A percentile compares a stretch with the other conserved stretches of the same genome.
phyloP scores from a whole-genome alignment of 805 yeast genomes.

The Isabelozyma pseudorhagii region DNA sequence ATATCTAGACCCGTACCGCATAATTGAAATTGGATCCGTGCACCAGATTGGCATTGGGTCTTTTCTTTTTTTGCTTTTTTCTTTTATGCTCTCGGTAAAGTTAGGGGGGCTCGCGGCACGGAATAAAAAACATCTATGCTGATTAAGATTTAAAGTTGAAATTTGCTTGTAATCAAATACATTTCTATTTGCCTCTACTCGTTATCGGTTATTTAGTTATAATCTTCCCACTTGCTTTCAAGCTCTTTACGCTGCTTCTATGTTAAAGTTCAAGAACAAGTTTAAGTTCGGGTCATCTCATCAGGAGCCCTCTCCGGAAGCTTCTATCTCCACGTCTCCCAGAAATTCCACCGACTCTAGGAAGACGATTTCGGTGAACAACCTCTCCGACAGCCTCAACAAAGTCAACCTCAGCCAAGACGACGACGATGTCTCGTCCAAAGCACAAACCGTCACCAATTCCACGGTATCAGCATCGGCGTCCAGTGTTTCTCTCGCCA shows the following conservation, averaged over 20 bases:
- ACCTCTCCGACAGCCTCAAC: conserved; percentile 19
- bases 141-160: too few species aligned
- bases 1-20: too few species aligned
- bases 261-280: conserved; percentile 31
- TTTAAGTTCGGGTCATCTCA: conserved; percentile 15
- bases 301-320: conserved; percentile 8
- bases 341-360: conserved; percentile 23
- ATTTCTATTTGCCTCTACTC: too few species aligned
- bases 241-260: conserved; percentile 1
- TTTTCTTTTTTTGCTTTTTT: too few species aligned
- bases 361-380: conserved; percentile 17
- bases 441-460: background rate
- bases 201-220: background rate
- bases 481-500: background rate
- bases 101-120: too few species aligned
- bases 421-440: background rate
- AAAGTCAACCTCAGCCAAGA: conserved; percentile 11
- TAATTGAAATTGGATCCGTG: too few species aligned
- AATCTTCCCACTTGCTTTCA: background rate
- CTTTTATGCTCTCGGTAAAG: too few species aligned
- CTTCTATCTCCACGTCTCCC: conserved; percentile 9
- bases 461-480: background rate
- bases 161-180: too few species aligned
- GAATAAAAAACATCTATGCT: too few species aligned
- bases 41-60: too few species aligned